Evolutionary conservation across 2,329 filamentous ascomycete genomes (phyloP), one percentile per base, ranked within the genome.

Genomic region (Didymella pomorum): DNA sequence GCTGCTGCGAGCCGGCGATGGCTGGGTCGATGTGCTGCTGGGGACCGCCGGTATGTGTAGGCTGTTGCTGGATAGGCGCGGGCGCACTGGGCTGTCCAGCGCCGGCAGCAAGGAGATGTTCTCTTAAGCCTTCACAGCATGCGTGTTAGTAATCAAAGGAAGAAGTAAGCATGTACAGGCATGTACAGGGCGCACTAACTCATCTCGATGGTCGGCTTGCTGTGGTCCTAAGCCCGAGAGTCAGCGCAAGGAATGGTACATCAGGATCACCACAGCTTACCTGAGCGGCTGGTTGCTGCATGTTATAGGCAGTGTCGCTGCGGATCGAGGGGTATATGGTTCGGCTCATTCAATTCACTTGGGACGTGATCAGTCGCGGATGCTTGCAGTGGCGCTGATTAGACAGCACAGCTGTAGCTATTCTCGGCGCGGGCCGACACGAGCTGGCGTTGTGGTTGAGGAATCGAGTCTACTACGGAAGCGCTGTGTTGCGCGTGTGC

Each of bases 101-200:
- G 59, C 82, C 81, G 53, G 81, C 80, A 68, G 83, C 85, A 66
- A 88, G 81, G 43, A 88, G 83, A 69, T 87, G 86, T 71, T 88
- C 86, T 76, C 86, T 83, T 71, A 88, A 82, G 73, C 85, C 86
- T 88, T 68, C n/a, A 56, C 50, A 5, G 56, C 39, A 58, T 25
- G 56, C 44, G 52, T 35, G 71, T 76, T 74, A 76, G 73, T 76
- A 71, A 76, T 69, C 65, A 57, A 44, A 53, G 35, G 50, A 52
- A 44, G 44, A 57, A 29, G 41, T 54, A 58, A 54, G 51, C 26
- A 63, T 53, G 28, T 54, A 51, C 56, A 54, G 52, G 42, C 26
- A 63, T 53, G 28, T 54, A 51, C 56, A 54, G 52, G 42, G 52
- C 51, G 55, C 53, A 76, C 77, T 72, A 72, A 79, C 76, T 79